These are phyloP conservation scores for Chaetothyriales sp. DNA, from an alignment of 2,329 filamentous ascomycete species.

Conservation along the genomic window DNA sequence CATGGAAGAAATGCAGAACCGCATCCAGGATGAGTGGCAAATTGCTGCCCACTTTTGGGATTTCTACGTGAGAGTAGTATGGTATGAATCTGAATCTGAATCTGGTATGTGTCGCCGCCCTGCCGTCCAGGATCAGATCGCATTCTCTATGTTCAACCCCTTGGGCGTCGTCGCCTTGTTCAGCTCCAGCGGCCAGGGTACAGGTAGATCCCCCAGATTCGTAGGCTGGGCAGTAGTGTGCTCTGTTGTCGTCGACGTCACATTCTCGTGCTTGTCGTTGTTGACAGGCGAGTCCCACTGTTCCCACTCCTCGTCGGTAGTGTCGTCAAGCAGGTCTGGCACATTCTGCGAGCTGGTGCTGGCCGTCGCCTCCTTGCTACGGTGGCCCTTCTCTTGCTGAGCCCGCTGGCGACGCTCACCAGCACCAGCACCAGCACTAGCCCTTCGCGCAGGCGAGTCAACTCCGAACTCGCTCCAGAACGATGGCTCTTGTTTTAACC, in stretches of 20 bases:
- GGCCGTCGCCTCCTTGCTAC: slow-evolving; percentile 16
- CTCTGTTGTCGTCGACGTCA: neutral
- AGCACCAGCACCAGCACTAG: too few relatives aligned
- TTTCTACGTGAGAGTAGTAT: too few relatives aligned
- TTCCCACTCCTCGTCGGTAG: slow-evolving; percentile 36
- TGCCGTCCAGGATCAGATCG: neutral
- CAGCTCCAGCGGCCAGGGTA: slow-evolving; percentile 55
- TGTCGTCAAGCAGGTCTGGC: slow-evolving; percentile 8
- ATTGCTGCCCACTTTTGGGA: too few relatives aligned
- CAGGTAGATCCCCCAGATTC: neutral
- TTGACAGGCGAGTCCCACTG: slow-evolving; percentile 37
- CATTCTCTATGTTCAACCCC: slow-evolving; percentile 44
- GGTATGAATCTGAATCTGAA: too few relatives aligned
- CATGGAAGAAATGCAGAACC: neutral
- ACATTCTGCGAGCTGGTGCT: slow-evolving; percentile 7
- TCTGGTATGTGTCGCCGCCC: too few relatives aligned
- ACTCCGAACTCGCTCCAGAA: slow-evolving; percentile 39
- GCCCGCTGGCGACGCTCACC: neutral
- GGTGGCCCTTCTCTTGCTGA: slow-evolving; percentile 6
- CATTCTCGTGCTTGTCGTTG: neutral
- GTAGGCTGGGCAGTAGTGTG: neutral
- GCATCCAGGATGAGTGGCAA: neutral
- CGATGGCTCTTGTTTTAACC: slow-evolving; percentile 27
- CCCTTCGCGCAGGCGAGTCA: slow-evolving; percentile 25
- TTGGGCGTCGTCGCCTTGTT: slow-evolving; percentile 56